Percentiles rank a stretch among this genome's conserved stretches.
Evolutionary conservation across 1,284 basidiomycete species (phyloP).

Genomic region (Bondarzewia mesenterica): DNA sequence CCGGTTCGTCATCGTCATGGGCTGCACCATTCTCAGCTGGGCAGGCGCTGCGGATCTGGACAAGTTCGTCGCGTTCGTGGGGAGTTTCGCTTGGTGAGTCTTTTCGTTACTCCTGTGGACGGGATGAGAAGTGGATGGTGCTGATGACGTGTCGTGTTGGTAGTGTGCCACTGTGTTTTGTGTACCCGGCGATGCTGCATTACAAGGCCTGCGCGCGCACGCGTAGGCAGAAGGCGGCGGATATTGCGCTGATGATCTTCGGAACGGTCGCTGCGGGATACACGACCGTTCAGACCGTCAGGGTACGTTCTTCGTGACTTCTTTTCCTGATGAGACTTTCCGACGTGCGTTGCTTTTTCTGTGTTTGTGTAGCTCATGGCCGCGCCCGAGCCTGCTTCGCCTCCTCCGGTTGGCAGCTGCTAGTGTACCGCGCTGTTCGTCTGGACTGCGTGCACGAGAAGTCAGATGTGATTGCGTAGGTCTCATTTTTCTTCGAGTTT

Average conservation of each 20-base stretch:
- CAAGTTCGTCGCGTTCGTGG: constrained; percentile 94
- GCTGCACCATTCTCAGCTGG: constrained; percentile 76
- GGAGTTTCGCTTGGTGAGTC: constrained; percentile 87
- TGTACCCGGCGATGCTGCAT: constrained; percentile 93
- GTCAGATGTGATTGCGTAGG: background rate
- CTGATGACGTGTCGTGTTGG: constrained; percentile 4
- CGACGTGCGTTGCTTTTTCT: background rate
- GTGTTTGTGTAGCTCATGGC: constrained; percentile 27
- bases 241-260: constrained; percentile 78
- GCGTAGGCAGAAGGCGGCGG: constrained; percentile 58
- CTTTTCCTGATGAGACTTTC: background rate
- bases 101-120: background rate
- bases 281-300: constrained; percentile 76
- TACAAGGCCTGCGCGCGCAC: constrained; percentile 83
- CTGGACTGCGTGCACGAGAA: background rate
- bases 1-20: constrained; percentile 68
- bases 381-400: constrained; percentile 17
- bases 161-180: constrained; percentile 89
- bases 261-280: constrained; percentile 79
- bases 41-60: constrained; percentile 86
- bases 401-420: constrained; percentile 14
- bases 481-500: too few relatives aligned
- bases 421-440: background rate
- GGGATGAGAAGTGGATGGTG: too few relatives aligned
- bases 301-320: constrained; percentile 40